Evolutionary conservation across 306 rosid genomes (phyloP).

Genomic region (Hippophae tibetana): DNA sequence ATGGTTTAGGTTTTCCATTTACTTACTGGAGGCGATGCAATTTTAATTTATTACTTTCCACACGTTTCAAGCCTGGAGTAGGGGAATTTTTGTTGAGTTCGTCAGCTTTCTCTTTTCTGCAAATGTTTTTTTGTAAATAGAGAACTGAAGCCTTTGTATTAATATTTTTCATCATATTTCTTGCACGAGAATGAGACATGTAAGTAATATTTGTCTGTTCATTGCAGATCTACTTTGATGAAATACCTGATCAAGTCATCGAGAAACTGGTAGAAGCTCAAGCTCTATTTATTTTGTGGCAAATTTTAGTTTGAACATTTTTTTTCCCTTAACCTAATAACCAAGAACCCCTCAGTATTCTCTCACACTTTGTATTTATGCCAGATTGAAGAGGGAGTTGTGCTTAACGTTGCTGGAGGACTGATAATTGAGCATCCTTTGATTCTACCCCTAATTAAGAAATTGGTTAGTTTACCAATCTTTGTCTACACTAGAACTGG

Average conservation of each 20-base stretch:
- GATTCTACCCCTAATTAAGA: conserved; percentile 59
- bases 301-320: conserved; percentile 6
- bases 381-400: conserved; percentile 81
- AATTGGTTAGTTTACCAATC: conserved; percentile 70
- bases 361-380: background rate
- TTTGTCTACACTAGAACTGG: conserved; percentile 7
- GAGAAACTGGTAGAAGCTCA: conserved; percentile 63
- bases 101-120: too few species aligned
- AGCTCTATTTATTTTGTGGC: background rate
- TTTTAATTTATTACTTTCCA: too few species aligned
- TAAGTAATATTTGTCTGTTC: conserved; percentile 18
- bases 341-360: background rate
- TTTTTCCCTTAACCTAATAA: conserved; percentile 1
- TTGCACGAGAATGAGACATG: background rate
- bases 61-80: too few species aligned
- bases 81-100: too few species aligned
- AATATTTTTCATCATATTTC: background rate
- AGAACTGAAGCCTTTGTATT: background rate
- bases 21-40: too few species aligned
- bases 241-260: conserved; percentile 75
- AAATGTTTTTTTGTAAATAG: background rate
- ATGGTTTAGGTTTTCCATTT: too few species aligned
- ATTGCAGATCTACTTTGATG: conserved; percentile 77
- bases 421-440: conserved; percentile 87
- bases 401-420: conserved; percentile 87